Percentiles rank a stretch among this genome's conserved stretches.
Conservation (phyloP, 2,329 filamentous ascomycete species). For the Phialophora macrospora region DNA sequence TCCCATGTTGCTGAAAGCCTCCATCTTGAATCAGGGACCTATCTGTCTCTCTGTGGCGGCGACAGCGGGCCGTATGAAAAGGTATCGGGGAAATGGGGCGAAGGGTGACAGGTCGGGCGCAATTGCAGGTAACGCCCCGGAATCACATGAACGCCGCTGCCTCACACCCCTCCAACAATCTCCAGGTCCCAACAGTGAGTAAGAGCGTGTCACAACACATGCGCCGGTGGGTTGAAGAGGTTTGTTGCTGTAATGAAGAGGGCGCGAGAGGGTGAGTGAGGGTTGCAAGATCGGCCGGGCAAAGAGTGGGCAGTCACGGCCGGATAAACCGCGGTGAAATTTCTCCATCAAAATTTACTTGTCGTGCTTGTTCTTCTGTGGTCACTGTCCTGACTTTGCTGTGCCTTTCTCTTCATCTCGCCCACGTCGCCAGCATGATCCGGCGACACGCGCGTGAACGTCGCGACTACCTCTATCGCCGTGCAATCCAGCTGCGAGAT, state of each 20-base stretch:
- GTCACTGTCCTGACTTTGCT: background rate
- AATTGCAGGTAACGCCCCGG: constrained; percentile 12
- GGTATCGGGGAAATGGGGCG: constrained; percentile 14
- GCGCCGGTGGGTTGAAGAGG: constrained; percentile 18
- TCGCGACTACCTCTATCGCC: constrained; percentile 87
- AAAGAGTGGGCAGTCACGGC: constrained; percentile 14
- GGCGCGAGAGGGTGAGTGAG: constrained; percentile 5
- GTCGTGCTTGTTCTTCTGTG: background rate
- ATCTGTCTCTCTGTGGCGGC: background rate
- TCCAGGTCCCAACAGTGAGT: constrained; percentile 22
- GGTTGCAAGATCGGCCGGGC: background rate
- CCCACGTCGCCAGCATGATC: constrained; percentile 36
- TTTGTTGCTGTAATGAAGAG: constrained; percentile 3
- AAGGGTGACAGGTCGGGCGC: constrained; percentile 22
- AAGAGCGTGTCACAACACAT: constrained; percentile 17
- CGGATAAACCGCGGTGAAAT: constrained; percentile 24
- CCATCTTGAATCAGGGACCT: constrained; percentile 60
- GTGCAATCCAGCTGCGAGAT: constrained; percentile 83
- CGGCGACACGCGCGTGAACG: constrained; percentile 78
- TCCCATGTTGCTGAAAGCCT: constrained; percentile 85
- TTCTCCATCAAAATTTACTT: constrained; percentile 26
- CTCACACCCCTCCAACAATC: constrained; percentile 31
- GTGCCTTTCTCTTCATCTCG: background rate
- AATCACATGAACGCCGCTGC: constrained; percentile 25
- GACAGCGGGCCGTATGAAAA: background rate